A percentile compares a stretch with the other conserved stretches of the same genome.
Evolutionary conservation across 306 rosid species (phyloP).

Genomic region (Cucurbita argyrosperma): DNA sequence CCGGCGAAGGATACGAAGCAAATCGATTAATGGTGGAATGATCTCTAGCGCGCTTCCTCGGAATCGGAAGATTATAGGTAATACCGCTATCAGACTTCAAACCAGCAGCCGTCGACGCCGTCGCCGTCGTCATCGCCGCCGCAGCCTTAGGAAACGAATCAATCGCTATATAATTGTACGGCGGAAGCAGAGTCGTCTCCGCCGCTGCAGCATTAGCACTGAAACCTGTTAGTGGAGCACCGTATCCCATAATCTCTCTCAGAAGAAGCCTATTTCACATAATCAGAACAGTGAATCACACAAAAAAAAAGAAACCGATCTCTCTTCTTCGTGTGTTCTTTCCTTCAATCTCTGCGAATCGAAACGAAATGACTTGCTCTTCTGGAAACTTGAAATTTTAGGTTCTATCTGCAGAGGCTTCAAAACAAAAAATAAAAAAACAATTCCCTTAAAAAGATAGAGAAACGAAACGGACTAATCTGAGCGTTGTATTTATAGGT

Average conservation of each 20-base stretch:
- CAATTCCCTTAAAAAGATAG: background rate
- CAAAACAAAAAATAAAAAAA: background rate
- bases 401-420: background rate
- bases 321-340: background rate
- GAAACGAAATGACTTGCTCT: background rate
- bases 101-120: background rate
- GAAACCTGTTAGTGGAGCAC: constrained; percentile 22
- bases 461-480: background rate
- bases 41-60: constrained; percentile 47
- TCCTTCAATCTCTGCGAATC: background rate
- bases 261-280: background rate
- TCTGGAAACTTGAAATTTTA: background rate
- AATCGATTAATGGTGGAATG: constrained; percentile 1
- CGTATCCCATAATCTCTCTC: constrained; percentile 16
- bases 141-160: constrained; percentile 17
- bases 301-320: background rate
- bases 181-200: constrained; percentile 24
- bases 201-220: constrained; percentile 8
- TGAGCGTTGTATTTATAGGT: constrained; percentile 2
- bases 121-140: background rate
- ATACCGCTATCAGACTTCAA: constrained; percentile 5
- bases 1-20: constrained; percentile 12
- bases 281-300: background rate
- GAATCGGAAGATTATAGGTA: background rate
- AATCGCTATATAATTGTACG: constrained; percentile 22